These are phyloP conservation scores for Dendrothele bispora DNA, from an alignment of 768 basidiomycete genomes.

Conservation along the genomic window DNA sequence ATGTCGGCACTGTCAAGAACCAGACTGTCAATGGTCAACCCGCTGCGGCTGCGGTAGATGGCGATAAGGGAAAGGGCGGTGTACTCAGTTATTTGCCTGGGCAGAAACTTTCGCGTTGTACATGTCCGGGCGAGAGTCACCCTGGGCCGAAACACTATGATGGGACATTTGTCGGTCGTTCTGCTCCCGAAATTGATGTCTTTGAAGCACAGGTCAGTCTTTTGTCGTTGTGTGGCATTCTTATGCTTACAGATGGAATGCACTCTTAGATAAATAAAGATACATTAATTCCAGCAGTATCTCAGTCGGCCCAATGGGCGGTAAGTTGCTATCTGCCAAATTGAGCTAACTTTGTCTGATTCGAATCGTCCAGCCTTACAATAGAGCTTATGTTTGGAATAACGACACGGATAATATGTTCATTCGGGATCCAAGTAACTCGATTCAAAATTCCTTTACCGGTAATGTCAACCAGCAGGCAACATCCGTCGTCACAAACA, in stretches of 20 bases:
- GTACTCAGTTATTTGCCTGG: conserved; percentile 51
- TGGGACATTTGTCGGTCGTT: conserved; percentile 50
- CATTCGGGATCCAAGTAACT: conserved; percentile 36
- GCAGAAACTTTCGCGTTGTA: conserved; percentile 57
- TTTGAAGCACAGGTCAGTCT: conserved; percentile 51
- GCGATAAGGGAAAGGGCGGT: conserved; percentile 28
- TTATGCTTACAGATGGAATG: neutral
- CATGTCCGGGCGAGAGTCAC: conserved; percentile 56
- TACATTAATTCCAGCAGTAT: conserved; percentile 30
- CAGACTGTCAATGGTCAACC: conserved; percentile 50
- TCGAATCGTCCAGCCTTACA: conserved; percentile 38
- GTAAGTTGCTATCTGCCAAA: conserved; percentile 16
- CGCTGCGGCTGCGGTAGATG: conserved; percentile 31
- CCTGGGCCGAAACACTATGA: conserved; percentile 50
- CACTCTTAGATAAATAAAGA: conserved; percentile 6
- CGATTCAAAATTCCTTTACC: conserved; percentile 38
- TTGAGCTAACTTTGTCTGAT: too few species aligned
- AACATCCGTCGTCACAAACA: conserved; percentile 12
- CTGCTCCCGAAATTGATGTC: conserved; percentile 62
- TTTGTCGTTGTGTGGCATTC: conserved; percentile 4
- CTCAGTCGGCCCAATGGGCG: conserved; percentile 53
- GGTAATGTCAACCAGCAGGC: conserved; percentile 20
- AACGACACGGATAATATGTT: conserved; percentile 32
- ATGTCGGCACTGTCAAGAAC: conserved; percentile 58
- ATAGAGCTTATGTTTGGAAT: conserved; percentile 40